A percentile compares a stretch with the other conserved stretches of the same genome.
Conservation (phyloP, 1,284 basidiomycete genomes). For the Tilletia caries region DNA sequence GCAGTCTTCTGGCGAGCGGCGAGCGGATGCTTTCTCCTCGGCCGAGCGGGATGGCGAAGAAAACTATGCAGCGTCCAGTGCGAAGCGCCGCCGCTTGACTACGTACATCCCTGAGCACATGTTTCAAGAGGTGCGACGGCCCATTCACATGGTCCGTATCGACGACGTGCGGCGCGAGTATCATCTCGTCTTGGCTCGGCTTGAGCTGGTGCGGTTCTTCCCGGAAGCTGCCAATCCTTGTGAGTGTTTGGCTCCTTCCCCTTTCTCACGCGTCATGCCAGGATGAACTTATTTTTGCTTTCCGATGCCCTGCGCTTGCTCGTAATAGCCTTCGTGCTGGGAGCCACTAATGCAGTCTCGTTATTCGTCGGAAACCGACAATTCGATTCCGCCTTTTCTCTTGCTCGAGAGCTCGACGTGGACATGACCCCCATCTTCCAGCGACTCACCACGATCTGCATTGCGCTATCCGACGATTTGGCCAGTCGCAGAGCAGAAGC, state of each 20-base stretch:
- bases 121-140: conserved; percentile 58
- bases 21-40: conserved; percentile 44
- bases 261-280: too few species aligned
- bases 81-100: conserved; percentile 61
- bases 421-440: conserved; percentile 85
- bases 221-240: conserved; percentile 56
- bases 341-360: conserved; percentile 65
- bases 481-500: background rate
- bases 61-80: background rate
- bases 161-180: conserved; percentile 82
- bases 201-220: conserved; percentile 69
- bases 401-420: conserved; percentile 71
- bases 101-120: conserved; percentile 71
- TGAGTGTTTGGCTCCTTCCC: conserved; percentile 2
- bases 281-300: background rate
- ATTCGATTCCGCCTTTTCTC: conserved; percentile 75
- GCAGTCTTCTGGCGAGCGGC: background rate
- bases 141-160: conserved; percentile 75
- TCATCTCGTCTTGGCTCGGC: conserved; percentile 71
- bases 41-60: conserved; percentile 24
- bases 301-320: background rate
- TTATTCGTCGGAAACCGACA: conserved; percentile 74
- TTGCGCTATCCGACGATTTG: conserved; percentile 51
- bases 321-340: conserved; percentile 24
- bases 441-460: conserved; percentile 72